These are phyloP conservation scores for Hymenoscyphus albidus DNA, from an alignment of 2,329 filamentous ascomycete species.

Conservation along the genomic window DNA sequence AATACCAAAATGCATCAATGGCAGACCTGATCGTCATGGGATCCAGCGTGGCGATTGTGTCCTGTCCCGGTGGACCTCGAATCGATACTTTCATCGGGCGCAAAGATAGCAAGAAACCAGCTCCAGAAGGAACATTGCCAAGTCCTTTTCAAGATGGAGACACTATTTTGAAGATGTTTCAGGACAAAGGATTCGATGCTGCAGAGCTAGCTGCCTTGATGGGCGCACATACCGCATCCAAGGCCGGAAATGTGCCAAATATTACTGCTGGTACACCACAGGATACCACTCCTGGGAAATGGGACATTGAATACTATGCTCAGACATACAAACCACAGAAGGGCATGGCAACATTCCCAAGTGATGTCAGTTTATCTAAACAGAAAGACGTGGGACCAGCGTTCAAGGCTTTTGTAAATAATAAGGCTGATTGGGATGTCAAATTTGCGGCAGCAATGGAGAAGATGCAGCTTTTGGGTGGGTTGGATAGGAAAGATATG, in stretches of 20 bases:
- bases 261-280: constrained; percentile 29
- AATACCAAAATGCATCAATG: constrained; percentile 10
- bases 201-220: constrained; percentile 38
- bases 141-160: constrained; percentile 9
- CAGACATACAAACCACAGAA: constrained; percentile 32
- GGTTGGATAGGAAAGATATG: constrained; percentile 1
- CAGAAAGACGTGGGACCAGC: constrained; percentile 63
- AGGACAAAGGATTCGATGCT: constrained; percentile 36
- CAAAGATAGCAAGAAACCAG: constrained; percentile 13
- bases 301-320: constrained; percentile 37
- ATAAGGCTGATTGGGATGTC: constrained; percentile 35
- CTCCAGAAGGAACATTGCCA: constrained; percentile 14
- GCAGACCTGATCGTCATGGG: constrained; percentile 22
- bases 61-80: constrained; percentile 17
- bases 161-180: constrained; percentile 33
- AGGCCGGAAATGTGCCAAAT: constrained; percentile 31
- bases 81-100: constrained; percentile 18
- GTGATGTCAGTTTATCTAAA: constrained; percentile 84
- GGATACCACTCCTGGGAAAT: constrained; percentile 37
- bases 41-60: constrained; percentile 17
- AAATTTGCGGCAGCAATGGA: constrained; percentile 32
- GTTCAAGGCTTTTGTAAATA: constrained; percentile 36
- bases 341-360: constrained; percentile 70
- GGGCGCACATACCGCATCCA: constrained; percentile 37
- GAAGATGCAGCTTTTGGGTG: constrained; percentile 19